Base-by-base conservation (phyloP, 306 rosid species). In the Coriaria nepalensis region DNA sequence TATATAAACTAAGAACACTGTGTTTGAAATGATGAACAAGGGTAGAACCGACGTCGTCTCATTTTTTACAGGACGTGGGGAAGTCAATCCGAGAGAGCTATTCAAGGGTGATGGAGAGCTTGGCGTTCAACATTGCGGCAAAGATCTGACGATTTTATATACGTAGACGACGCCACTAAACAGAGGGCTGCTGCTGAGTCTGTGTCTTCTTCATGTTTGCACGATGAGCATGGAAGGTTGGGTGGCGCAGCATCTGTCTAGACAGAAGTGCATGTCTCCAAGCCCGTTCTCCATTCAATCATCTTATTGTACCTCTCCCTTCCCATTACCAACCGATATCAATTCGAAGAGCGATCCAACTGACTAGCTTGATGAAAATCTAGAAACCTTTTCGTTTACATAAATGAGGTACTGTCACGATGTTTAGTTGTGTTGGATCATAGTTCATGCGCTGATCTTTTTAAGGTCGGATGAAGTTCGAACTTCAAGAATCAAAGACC, bases 91-190 rank as follows among this genome's bases (percentile, higher is more conserved):
- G 68, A 6, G 83, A 77, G 72, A 66, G 76, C 68, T 68, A 68
- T 54, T 76, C 77, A 4, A 62, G 77, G 53, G 77, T 66, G 64
- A 56, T 69, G 71, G 74, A 66, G 55, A 69, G 76, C 77, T 48
- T 77, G 59, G 71, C 79, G 60, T 77, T 62, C 69, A 63, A 73
- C 56, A 60, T 69, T 46, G 48, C 73, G 55, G 72, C 74, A 33
- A 62, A 76, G 70, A 72, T 72, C 33, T n/a, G 83, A 77, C 53
- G 76, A 77, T 68, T 71, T 68, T 4, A 50, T 77, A 36, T 65
- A 62, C 37, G 63, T 69, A 6, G 76, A 72, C 0, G 76, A 69
- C 43, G 73, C 61, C 36, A 56, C 74, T 15, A 76, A 56, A 55
- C 64, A 64, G 44, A 70, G 52, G 6, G 71, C 61, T n/a, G 61